These are phyloP conservation scores for Anthracocystis setariae DNA, from an alignment of 1,284 basidiomycete species.

Conservation along the genomic window DNA sequence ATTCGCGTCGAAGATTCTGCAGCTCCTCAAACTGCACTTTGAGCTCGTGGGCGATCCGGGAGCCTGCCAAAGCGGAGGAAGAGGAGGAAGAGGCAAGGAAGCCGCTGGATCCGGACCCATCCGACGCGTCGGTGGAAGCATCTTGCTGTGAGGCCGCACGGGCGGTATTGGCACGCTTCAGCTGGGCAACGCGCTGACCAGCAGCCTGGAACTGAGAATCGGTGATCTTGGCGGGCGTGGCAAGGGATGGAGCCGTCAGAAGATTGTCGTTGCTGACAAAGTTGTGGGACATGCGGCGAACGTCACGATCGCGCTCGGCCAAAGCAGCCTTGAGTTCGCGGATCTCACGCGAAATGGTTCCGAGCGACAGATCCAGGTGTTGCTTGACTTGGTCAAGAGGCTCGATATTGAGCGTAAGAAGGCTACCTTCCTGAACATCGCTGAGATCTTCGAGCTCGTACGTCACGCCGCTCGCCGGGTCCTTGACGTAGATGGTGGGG, in stretches of 20 bases:
- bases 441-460: slow-evolving; percentile 95
- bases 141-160: slow-evolving; percentile 18
- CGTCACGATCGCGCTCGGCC: slow-evolving; percentile 61
- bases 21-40: slow-evolving; percentile 93
- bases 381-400: slow-evolving; percentile 98
- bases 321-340: slow-evolving; percentile 85
- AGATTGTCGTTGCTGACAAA: slow-evolving; percentile 23
- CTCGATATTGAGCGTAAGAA: slow-evolving; percentile 93
- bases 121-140: background rate
- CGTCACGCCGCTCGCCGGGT: slow-evolving; percentile 87
- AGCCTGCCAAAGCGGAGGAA: slow-evolving; percentile 26
- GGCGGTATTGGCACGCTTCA: slow-evolving; percentile 49
- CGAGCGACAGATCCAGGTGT: slow-evolving; percentile 91
- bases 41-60: slow-evolving; percentile 73
- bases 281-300: slow-evolving; percentile 25
- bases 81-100: slow-evolving; percentile 5
- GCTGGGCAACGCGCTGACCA: slow-evolving; percentile 59
- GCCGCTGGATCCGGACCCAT: background rate
- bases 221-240: slow-evolving; percentile 51
- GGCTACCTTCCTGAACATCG: slow-evolving; percentile 87
- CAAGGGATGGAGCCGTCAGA: slow-evolving; percentile 21
- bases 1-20: slow-evolving; percentile 88
- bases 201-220: slow-evolving; percentile 65
- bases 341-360: slow-evolving; percentile 84
- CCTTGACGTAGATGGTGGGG: slow-evolving; percentile 93